phyloP scores from a whole-genome alignment of 768 basidiomycete genomes.

The Mycena rosella region DNA sequence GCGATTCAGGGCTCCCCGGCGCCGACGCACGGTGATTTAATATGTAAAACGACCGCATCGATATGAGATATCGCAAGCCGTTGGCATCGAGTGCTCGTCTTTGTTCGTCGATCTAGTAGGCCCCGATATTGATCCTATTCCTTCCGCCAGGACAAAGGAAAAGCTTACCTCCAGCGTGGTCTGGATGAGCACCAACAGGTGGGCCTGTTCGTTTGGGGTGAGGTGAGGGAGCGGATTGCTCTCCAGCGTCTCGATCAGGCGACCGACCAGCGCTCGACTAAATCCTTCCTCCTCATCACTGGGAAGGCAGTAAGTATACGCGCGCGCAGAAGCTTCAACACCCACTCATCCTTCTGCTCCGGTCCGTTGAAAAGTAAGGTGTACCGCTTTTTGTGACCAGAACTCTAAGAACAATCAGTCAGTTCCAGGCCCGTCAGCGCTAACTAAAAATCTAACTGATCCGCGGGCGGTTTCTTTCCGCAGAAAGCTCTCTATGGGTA shows the following conservation, averaged over 20 bases:
- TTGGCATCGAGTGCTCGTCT: slow-evolving; percentile 92
- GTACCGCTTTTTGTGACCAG: slow-evolving; percentile 55
- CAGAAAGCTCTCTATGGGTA: slow-evolving; percentile 72
- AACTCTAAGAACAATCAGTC: slow-evolving; percentile 9
- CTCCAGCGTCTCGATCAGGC: slow-evolving; percentile 76
- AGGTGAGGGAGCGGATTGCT: slow-evolving; percentile 75
- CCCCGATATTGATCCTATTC: neutral
- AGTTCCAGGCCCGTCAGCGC: neutral
- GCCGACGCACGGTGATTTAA: slow-evolving; percentile 74
- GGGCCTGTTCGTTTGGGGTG: slow-evolving; percentile 83
- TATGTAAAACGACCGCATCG: slow-evolving; percentile 93
- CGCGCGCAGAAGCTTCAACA: neutral
- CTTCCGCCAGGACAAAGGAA: neutral
- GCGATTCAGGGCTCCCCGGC: slow-evolving; percentile 61
- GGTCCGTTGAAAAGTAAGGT: slow-evolving; percentile 66
- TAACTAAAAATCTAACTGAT: slow-evolving; percentile 4
- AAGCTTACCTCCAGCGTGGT: slow-evolving; percentile 84
- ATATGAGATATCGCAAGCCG: slow-evolving; percentile 92
- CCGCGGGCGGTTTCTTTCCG: slow-evolving; percentile 45
- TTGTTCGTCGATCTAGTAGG: slow-evolving; percentile 85
- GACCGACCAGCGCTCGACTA: slow-evolving; percentile 68
- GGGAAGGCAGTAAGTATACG: neutral
- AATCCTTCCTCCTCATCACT: slow-evolving; percentile 65
- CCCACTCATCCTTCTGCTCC: slow-evolving; percentile 61
- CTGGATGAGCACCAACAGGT: slow-evolving; percentile 87